Conservation (phyloP, 257 asterid species). For the Gentiana macrophylla region DNA sequence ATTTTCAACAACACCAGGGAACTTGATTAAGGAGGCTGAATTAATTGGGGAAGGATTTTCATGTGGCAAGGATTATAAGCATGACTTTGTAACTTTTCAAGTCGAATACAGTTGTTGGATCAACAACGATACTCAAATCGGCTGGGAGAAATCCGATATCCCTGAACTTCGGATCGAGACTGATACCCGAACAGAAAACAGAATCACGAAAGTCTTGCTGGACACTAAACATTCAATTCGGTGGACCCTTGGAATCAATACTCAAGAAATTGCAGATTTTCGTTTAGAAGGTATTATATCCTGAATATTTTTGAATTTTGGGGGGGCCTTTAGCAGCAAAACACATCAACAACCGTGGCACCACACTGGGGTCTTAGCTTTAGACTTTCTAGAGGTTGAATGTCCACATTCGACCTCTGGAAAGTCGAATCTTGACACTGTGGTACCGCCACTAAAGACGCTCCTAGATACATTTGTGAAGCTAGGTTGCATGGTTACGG, state of each 20-base stretch:
- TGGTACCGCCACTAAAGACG: no score
- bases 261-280: conserved; percentile 68
- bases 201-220: conserved; percentile 42
- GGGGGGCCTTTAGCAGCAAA: no score
- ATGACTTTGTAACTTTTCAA: conserved; percentile 75
- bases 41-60: conserved; percentile 62
- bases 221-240: conserved; percentile 67
- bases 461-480: no score
- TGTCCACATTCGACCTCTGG: no score
- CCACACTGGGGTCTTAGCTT: no score
- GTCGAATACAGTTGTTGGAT: conserved; percentile 79
- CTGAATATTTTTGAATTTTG: neutral
- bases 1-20: conserved; percentile 83
- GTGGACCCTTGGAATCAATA: conserved; percentile 79
- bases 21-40: conserved; percentile 55
- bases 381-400: no score
- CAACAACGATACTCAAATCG: conserved; percentile 27
- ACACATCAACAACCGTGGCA: no score
- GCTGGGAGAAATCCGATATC: conserved; percentile 64
- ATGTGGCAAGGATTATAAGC: conserved; percentile 53
- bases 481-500: no score
- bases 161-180: conserved; percentile 51
- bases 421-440: no score
- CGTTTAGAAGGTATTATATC: conserved; percentile 51
- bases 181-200: conserved; percentile 37